Percentiles rank a stretch among this genome's conserved stretches.
Evolutionary conservation across 768 basidiomycete species (phyloP).

Genomic region (Rhizopogon roseolus): DNA sequence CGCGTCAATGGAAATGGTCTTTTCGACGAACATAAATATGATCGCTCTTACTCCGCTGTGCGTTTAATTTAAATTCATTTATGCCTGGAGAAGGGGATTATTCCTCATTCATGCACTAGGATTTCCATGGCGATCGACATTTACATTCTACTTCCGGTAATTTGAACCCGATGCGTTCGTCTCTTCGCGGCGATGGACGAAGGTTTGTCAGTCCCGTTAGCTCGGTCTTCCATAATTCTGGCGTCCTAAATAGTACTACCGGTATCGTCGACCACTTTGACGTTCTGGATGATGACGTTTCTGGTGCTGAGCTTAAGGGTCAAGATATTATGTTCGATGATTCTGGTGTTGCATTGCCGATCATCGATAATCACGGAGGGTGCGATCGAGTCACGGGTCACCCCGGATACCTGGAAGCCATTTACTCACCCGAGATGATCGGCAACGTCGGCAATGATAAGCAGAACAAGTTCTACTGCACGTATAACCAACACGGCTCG

Average conservation of each 20-base stretch:
- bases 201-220: too few species aligned
- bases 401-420: neutral
- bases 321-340: constrained; percentile 13
- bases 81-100: too few species aligned
- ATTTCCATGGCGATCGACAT: too few species aligned
- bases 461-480: constrained; percentile 4
- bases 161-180: too few species aligned
- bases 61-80: too few species aligned
- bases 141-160: too few species aligned
- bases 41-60: neutral
- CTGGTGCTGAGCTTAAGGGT: constrained; percentile 7
- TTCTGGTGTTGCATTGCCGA: constrained; percentile 19
- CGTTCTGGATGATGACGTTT: neutral
- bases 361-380: neutral
- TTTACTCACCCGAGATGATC: neutral
- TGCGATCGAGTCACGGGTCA: neutral
- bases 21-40: neutral
- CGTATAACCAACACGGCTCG: neutral
- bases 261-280: neutral
- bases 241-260: too few species aligned
- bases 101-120: too few species aligned
- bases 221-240: neutral
- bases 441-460: constrained; percentile 7
- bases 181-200: too few species aligned
- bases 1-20: neutral